Conservation (phyloP, 257 asterid genomes). For the Lithospermum erythrorhizon region DNA sequence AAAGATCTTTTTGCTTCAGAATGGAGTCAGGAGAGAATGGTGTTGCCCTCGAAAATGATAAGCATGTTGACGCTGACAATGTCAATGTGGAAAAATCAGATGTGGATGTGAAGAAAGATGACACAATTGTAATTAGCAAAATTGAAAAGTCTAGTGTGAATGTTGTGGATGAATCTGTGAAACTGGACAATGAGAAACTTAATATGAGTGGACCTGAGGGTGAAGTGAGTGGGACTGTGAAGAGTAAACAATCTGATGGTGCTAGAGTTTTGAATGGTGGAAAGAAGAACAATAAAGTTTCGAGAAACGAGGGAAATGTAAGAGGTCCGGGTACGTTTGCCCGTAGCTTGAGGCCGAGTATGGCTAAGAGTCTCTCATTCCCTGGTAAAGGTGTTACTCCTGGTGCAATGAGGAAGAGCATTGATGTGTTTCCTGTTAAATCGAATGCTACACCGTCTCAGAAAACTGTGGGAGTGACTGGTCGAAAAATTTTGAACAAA, state of each 20-base stretch:
- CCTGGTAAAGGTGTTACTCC: constrained; percentile 37
- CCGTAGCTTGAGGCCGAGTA: constrained; percentile 31
- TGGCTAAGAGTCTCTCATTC: constrained; percentile 52
- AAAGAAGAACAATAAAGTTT: constrained; percentile 25
- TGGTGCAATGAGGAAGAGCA: constrained; percentile 48
- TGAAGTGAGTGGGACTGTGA: constrained; percentile 18
- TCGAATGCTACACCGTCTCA: constrained; percentile 26
- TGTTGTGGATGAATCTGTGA: constrained; percentile 20
- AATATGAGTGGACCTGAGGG: constrained; percentile 14
- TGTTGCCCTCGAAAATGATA: constrained; percentile 36
- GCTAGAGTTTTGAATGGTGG: constrained; percentile 8
- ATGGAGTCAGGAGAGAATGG: constrained; percentile 53
- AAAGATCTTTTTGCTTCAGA: not conserved
- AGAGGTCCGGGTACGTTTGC: constrained; percentile 36
- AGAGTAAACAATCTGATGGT: constrained; percentile 17
- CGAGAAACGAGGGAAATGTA: constrained; percentile 26
- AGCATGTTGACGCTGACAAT: constrained; percentile 17
- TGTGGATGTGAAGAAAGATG: constrained; percentile 23
- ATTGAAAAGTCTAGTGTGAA: constrained; percentile 20
- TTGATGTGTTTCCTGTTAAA: constrained; percentile 34
- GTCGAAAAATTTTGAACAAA: constrained; percentile 30
- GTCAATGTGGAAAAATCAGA: constrained; percentile 17
- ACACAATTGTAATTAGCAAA: constrained; percentile 14
- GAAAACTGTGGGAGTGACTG: constrained; percentile 28
- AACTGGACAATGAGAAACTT: constrained; percentile 17